A percentile compares a stretch with the other conserved stretches of the same genome.
phyloP scores from a whole-genome alignment of 441 rosid genomes.

The Arabidopsis hybrid region DNA sequence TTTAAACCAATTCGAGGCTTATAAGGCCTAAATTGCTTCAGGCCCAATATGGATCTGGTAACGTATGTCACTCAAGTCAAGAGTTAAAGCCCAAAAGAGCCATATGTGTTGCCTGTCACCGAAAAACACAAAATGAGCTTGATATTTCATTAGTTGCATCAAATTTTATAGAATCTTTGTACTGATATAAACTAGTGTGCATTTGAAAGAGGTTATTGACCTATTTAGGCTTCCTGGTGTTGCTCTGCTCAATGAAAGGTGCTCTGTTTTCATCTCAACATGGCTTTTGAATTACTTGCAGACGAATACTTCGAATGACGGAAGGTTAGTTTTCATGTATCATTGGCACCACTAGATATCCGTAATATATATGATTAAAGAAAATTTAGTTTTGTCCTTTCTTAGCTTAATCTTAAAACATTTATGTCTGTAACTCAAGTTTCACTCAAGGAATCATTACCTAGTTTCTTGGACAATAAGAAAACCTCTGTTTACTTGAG shows the following conservation, averaged over 20 bases:
- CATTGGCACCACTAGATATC: no score
- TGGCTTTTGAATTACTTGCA: background rate
- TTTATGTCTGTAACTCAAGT: conserved; percentile 18
- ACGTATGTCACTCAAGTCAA: background rate
- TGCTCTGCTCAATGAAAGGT: background rate
- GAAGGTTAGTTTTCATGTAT: no score
- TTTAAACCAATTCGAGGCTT: conserved; percentile 1
- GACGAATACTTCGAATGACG: no score
- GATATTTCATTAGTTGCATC: no score
- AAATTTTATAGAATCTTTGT: no score
- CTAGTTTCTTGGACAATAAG: conserved; percentile 31
- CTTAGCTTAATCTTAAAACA: conserved; percentile 30
- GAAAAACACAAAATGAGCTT: no score
- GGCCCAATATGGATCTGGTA: conserved; percentile 16
- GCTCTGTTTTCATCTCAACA: conserved; percentile 9
- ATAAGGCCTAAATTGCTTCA: background rate
- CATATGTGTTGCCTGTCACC: conserved; percentile 4
- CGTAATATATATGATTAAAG: no score
- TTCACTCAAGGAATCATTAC: background rate
- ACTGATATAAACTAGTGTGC: no score
- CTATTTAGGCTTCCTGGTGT: background rate
- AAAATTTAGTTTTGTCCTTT: background rate
- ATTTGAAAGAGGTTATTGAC: no score
- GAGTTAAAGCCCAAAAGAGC: background rate
- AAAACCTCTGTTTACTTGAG: conserved; percentile 30